Conservation (phyloP, 2,329 filamentous ascomycete genomes). For the Colletotrichum sublineola region DNA sequence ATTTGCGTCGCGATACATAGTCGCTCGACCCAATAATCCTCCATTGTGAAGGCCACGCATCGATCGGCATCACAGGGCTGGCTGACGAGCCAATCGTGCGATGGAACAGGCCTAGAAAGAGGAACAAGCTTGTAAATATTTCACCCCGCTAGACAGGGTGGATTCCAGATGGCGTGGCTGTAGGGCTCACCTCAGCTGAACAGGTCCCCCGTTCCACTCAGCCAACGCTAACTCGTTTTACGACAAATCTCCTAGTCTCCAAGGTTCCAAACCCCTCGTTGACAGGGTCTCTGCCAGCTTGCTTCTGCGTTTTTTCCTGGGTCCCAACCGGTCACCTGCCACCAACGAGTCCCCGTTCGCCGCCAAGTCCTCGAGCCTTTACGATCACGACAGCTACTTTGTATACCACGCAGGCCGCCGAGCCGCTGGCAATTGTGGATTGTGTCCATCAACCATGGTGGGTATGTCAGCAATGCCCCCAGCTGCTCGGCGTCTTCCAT, state of each 20-base stretch:
- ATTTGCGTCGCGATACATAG: slow-evolving; percentile 14
- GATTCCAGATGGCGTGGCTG: slow-evolving; percentile 46
- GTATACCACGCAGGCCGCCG: slow-evolving; percentile 11
- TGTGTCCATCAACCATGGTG: slow-evolving; percentile 15
- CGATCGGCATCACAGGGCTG: slow-evolving; percentile 43
- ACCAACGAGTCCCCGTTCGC: slow-evolving; percentile 47
- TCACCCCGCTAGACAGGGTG: slow-evolving; percentile 42
- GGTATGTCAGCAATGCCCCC: slow-evolving; percentile 33
- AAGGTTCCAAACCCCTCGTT: slow-evolving; percentile 3
- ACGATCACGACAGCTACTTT: not conserved
- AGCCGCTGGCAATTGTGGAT: slow-evolving; percentile 28
- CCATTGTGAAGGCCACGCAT: slow-evolving; percentile 29
- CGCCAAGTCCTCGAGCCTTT: slow-evolving; percentile 42
- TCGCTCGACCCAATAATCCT: not conserved
- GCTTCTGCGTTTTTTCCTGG: slow-evolving; percentile 21
- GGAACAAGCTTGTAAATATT: slow-evolving; percentile 48
- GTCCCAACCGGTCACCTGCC: slow-evolving; percentile 33
- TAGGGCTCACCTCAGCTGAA: slow-evolving; percentile 58
- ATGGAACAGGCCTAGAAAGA: slow-evolving; percentile 44
- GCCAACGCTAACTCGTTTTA: slow-evolving; percentile 51
- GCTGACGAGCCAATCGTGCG: slow-evolving; percentile 47
- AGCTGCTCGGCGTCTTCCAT: slow-evolving; percentile 4
- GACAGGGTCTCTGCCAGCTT: slow-evolving; percentile 14
- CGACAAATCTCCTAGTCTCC: slow-evolving; percentile 28
- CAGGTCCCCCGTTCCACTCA: slow-evolving; percentile 48